Evolutionary conservation across 768 basidiomycete genomes (phyloP).

Genomic region (Tricholoma bakamatsutake): DNA sequence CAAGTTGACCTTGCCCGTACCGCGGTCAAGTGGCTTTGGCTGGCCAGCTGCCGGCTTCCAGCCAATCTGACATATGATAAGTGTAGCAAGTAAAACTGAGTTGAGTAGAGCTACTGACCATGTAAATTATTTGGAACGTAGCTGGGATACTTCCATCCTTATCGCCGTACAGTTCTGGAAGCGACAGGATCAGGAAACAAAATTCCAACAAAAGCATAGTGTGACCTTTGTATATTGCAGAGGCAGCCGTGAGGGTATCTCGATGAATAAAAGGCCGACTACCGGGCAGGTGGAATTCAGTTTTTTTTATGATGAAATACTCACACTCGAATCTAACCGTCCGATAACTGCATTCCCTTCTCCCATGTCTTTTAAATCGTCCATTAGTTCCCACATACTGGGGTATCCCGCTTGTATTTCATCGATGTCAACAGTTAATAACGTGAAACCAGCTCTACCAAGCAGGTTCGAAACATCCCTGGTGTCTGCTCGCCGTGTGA

Average conservation of each 20-base stretch:
- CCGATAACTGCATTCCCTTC: slow-evolving; percentile 90
- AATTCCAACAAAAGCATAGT: slow-evolving; percentile 2
- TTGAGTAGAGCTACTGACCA: slow-evolving; percentile 46
- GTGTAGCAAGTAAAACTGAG: neutral
- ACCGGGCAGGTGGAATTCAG: neutral
- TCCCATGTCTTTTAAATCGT: slow-evolving; percentile 95
- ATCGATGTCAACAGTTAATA: slow-evolving; percentile 93
- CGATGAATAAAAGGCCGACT: slow-evolving; percentile 68
- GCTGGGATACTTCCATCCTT: slow-evolving; percentile 85
- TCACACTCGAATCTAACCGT: slow-evolving; percentile 38
- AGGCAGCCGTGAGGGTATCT: slow-evolving; percentile 87
- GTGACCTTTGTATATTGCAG: slow-evolving; percentile 90
- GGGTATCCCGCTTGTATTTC: slow-evolving; percentile 90
- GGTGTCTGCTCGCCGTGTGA: slow-evolving; percentile 53
- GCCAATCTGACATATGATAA: slow-evolving; percentile 29
- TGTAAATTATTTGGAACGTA: slow-evolving; percentile 94
- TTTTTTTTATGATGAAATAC: no score
- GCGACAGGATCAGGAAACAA: neutral
- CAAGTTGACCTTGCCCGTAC: slow-evolving; percentile 38
- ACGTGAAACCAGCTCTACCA: slow-evolving; percentile 85
- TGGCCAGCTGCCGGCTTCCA: slow-evolving; percentile 41
- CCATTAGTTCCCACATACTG: slow-evolving; percentile 91
- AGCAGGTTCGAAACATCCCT: slow-evolving; percentile 91
- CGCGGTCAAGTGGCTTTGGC: slow-evolving; percentile 38
- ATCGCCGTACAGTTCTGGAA: slow-evolving; percentile 74